Evolutionary conservation across 371 early-diverging fungal species (phyloP).

Genomic region (Nematocida sp.): DNA sequence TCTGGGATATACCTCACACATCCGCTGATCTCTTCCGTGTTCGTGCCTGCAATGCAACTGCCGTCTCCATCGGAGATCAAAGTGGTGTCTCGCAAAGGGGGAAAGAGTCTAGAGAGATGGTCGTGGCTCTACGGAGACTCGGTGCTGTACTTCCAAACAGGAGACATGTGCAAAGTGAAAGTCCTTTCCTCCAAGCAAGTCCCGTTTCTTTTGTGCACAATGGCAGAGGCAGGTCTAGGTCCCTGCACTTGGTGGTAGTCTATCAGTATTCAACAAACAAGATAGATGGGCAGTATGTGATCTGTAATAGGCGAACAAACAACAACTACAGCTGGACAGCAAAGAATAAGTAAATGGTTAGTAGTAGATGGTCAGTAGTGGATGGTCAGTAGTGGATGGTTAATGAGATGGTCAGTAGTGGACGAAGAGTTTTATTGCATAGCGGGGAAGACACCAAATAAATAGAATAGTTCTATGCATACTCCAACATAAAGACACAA

Average conservation of each 20-base stretch:
- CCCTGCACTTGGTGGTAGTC: constrained; percentile 46
- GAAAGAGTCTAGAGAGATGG: constrained; percentile 17
- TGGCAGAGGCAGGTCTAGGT: constrained; percentile 29
- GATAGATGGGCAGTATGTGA: too few species aligned
- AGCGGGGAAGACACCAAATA: too few species aligned
- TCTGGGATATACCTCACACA: constrained; percentile 20
- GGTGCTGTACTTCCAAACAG: constrained; percentile 13
- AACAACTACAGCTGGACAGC: too few species aligned
- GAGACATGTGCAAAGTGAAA: constrained; percentile 25
- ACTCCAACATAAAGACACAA: too few species aligned
- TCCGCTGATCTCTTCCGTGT: constrained; percentile 25
- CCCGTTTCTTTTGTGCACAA: not conserved
- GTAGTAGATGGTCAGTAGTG: too few species aligned
- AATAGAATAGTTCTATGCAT: too few species aligned
- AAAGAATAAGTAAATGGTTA: too few species aligned
- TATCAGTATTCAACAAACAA: too few species aligned
- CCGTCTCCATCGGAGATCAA: constrained; percentile 22
- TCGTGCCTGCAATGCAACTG: constrained; percentile 28
- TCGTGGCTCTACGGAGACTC: constrained; percentile 41
- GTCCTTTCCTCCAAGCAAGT: not conserved
- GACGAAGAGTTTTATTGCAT: too few species aligned
- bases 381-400: too few species aligned
- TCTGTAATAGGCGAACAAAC: too few species aligned
- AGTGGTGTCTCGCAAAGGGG: constrained; percentile 1
- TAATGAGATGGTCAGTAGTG: too few species aligned